These are phyloP conservation scores for Hanseniaspora nectarophila DNA, from an alignment of 805 yeast genomes.

Conservation along the genomic window DNA sequence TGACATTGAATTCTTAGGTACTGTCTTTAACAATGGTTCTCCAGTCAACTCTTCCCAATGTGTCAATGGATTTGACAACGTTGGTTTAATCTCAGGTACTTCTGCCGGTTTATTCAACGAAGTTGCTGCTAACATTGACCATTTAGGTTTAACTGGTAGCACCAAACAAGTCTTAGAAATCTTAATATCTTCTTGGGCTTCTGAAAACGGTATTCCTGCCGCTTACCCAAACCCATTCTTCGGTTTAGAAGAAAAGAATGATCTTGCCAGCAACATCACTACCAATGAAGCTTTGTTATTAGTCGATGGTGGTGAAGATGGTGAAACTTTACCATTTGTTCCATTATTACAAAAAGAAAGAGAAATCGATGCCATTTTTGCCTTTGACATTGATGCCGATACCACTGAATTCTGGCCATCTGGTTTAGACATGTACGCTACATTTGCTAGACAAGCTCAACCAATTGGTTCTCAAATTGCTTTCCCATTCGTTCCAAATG, in stretches of 20 bases:
- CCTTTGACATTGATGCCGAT: constrained; percentile 62
- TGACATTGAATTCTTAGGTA: constrained; percentile 59
- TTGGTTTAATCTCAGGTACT: constrained; percentile 71
- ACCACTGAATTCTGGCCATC: constrained; percentile 52
- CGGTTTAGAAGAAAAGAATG: constrained; percentile 29
- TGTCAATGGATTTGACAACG: constrained; percentile 61
- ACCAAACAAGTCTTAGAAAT: constrained; percentile 36
- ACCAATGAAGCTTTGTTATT: constrained; percentile 37
- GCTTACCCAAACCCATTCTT: constrained; percentile 66
- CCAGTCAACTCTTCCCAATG: constrained; percentile 42
- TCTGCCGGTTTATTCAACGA: constrained; percentile 68
- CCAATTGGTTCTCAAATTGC: constrained; percentile 44
- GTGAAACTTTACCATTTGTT: constrained; percentile 49
- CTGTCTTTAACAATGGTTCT: constrained; percentile 50
- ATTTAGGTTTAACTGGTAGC: constrained; percentile 29
- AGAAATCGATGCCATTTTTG: constrained; percentile 51
- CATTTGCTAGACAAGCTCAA: constrained; percentile 48
- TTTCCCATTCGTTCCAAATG: constrained; percentile 75
- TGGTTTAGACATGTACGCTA: constrained; percentile 47
- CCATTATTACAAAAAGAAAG: constrained; percentile 53
- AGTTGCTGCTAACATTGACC: constrained; percentile 29
- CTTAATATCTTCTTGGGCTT: constrained; percentile 38
- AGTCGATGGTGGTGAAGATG: constrained; percentile 67
- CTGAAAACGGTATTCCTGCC: constrained; percentile 55
- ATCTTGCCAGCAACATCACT: constrained; percentile 28